Conservation (phyloP, 176 grass and related monocot species). For the Juncus inflexus region DNA sequence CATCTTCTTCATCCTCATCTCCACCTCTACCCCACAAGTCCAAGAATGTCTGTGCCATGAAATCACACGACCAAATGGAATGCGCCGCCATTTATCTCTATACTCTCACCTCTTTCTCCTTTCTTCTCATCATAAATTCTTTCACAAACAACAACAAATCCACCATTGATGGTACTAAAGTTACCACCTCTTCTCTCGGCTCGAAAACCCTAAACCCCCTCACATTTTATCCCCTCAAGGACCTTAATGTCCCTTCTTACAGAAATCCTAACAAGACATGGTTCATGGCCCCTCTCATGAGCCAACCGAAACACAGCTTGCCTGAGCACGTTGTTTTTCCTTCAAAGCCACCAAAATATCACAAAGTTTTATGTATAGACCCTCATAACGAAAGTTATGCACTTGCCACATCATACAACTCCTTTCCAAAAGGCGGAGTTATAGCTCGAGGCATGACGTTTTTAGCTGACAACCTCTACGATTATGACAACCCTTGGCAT, state of each 20-base stretch:
- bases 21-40: too few relatives aligned
- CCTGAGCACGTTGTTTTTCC: conserved; percentile 18
- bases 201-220: neutral
- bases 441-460: neutral
- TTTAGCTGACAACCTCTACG: conserved; percentile 14
- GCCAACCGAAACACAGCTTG: neutral
- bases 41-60: conserved; percentile 1
- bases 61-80: neutral
- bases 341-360: neutral
- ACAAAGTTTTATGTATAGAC: conserved; percentile 22
- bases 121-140: conserved; percentile 11
- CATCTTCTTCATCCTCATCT: too few relatives aligned
- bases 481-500: conserved; percentile 17
- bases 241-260: conserved; percentile 2
- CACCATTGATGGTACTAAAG: too few relatives aligned
- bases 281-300: conserved; percentile 24
- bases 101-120: conserved; percentile 4
- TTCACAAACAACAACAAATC: neutral
- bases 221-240: conserved; percentile 5
- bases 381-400: neutral
- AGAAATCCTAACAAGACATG: conserved; percentile 14
- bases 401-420: neutral
- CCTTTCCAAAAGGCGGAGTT: neutral
- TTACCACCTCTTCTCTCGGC: neutral
- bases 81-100: conserved; percentile 22